Conservation (phyloP, 1,284 basidiomycete species). For the Irpex rosettiformis region DNA sequence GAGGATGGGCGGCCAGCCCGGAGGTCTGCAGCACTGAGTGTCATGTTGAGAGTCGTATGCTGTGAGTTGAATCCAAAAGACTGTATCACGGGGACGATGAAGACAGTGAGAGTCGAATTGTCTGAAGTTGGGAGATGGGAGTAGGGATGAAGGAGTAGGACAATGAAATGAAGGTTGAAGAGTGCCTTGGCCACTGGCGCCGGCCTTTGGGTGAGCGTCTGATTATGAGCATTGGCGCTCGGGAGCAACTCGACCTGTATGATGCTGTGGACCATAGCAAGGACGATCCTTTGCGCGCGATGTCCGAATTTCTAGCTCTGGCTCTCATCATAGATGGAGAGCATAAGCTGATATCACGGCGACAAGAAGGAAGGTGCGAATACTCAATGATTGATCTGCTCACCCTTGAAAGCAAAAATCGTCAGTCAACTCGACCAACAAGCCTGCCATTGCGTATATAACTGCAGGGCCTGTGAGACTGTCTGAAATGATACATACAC, state of each 20-base stretch:
- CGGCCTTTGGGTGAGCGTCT: too few relatives aligned
- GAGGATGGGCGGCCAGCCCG: too few relatives aligned
- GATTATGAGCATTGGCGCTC: too few relatives aligned
- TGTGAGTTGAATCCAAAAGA: neutral
- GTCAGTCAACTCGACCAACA: too few relatives aligned
- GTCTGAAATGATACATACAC: too few relatives aligned
- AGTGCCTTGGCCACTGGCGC: neutral
- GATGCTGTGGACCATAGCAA: neutral
- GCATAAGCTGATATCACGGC: neutral
- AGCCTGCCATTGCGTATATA: too few relatives aligned
- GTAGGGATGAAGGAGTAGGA: neutral
- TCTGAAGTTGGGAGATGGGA: neutral
- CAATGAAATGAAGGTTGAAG: neutral
- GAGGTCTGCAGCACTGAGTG: neutral
- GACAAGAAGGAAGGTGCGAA: neutral
- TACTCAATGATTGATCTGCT: neutral
- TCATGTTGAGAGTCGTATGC: neutral
- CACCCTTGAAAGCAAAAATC: too few relatives aligned
- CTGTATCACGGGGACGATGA: too few relatives aligned
- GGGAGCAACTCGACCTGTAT: too few relatives aligned
- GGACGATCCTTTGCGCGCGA: neutral
- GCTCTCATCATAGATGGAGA: neutral
- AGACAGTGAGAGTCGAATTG: too few relatives aligned
- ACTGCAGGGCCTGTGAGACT: too few relatives aligned
- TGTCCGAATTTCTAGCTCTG: neutral